Evolutionary conservation across 75 land plant genomes (phyloP).

Genomic region (Cryptomeria japonica): DNA sequence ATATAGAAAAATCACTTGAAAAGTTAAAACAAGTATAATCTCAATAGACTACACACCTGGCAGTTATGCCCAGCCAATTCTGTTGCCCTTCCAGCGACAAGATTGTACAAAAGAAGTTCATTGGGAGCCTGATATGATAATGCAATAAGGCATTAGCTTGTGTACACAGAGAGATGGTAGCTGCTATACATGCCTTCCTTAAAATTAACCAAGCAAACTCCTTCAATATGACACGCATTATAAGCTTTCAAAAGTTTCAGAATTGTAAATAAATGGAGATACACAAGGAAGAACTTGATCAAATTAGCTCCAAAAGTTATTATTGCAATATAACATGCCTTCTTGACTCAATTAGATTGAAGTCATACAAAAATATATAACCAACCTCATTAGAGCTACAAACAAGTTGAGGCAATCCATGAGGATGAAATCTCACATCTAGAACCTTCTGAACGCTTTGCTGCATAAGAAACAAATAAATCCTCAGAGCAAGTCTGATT

Average conservation of each 20-base stretch:
- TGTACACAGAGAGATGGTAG: neutral
- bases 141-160: neutral
- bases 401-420: slow-evolving; percentile 39
- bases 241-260: neutral
- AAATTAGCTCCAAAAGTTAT: neutral
- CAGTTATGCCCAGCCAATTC: slow-evolving; percentile 47
- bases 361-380: neutral
- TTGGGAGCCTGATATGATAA: slow-evolving; percentile 39
- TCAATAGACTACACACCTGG: slow-evolving; percentile 23
- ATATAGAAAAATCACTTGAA: neutral
- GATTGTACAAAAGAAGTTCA: slow-evolving; percentile 41
- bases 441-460: slow-evolving; percentile 50
- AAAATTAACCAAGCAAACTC: neutral
- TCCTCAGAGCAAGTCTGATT: neutral
- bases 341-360: too few relatives aligned
- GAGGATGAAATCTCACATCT: slow-evolving; percentile 51
- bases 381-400: slow-evolving; percentile 44
- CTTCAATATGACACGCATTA: neutral
- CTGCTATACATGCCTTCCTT: neutral
- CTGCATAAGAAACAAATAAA: slow-evolving; percentile 17
- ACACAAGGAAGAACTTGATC: too few relatives aligned
- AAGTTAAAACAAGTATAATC: neutral
- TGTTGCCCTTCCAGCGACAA: slow-evolving; percentile 37
- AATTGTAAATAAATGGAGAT: neutral
- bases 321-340: neutral